Percentiles rank a stretch among this genome's conserved stretches.
Evolutionary conservation across 768 basidiomycete genomes (phyloP).

Genomic region (Russula vinacea): DNA sequence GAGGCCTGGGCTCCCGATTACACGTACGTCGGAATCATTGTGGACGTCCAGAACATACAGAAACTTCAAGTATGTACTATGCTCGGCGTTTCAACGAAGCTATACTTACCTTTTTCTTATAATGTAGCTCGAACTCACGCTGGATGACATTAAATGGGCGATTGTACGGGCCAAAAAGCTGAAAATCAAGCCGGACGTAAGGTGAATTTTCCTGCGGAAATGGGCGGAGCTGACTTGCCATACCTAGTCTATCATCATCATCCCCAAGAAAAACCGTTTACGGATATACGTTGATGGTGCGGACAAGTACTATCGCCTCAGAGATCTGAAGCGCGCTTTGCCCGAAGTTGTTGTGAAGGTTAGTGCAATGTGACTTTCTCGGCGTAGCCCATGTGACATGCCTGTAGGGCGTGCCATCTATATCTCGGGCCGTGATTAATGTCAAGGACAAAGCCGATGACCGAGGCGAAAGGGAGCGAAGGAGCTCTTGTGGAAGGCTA

Average conservation of each 20-base stretch:
- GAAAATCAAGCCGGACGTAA: conserved; percentile 85
- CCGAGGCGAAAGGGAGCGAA: conserved; percentile 83
- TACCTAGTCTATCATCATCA: conserved; percentile 65
- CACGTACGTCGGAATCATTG: conserved; percentile 88
- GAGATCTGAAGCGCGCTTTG: conserved; percentile 81
- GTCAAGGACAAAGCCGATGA: conserved; percentile 85
- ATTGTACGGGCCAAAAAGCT: conserved; percentile 84
- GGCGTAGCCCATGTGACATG: neutral
- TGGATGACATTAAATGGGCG: conserved; percentile 92
- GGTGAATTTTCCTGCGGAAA: neutral
- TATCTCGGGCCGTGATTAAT: conserved; percentile 92
- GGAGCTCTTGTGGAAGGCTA: conserved; percentile 96
- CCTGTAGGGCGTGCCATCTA: conserved; percentile 73
- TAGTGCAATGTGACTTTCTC: conserved; percentile 13
- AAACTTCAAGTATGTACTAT: conserved; percentile 68
- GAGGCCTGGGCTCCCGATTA: conserved; percentile 94
- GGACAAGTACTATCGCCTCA: conserved; percentile 79
- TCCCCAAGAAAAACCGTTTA: conserved; percentile 69
- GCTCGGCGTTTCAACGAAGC: neutral
- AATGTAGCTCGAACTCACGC: conserved; percentile 78
- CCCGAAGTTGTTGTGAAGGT: conserved; percentile 91
- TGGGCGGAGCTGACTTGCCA: neutral
- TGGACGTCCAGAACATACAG: conserved; percentile 83
- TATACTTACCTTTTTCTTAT: neutral
- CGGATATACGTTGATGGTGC: conserved; percentile 75